Conservation (phyloP, 176 grass and related monocot genomes). For the Alopecurus myosuroides region DNA sequence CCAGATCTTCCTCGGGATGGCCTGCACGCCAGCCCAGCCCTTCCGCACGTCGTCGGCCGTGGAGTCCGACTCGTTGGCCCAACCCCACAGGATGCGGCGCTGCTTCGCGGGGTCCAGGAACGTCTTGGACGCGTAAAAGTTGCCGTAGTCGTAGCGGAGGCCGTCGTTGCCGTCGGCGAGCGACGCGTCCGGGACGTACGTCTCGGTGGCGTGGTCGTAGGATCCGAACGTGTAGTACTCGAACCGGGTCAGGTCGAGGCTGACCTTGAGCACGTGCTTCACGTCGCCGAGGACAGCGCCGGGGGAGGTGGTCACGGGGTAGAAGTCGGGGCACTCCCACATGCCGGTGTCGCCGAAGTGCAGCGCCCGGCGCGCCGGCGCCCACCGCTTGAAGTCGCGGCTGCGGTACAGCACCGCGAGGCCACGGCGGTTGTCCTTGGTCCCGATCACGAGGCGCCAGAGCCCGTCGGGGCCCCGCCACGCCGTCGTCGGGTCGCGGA, state of each 20-base stretch:
- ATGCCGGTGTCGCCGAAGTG: slow-evolving; percentile 63
- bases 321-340: slow-evolving; percentile 96
- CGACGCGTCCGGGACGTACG: slow-evolving; percentile 43
- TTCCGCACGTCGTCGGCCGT: slow-evolving; percentile 25
- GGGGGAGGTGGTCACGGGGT: slow-evolving; percentile 26
- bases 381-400: slow-evolving; percentile 50
- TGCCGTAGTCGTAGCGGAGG: slow-evolving; percentile 64
- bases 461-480: slow-evolving; percentile 49
- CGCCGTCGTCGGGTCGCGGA: slow-evolving; percentile 70
- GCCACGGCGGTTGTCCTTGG: slow-evolving; percentile 37
- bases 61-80: slow-evolving; percentile 73
- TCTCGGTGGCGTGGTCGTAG: slow-evolving; percentile 49
- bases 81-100: slow-evolving; percentile 64
- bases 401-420: slow-evolving; percentile 46
- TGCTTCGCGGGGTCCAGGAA: slow-evolving; percentile 45
- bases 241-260: slow-evolving; percentile 47
- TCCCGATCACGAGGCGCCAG: slow-evolving; percentile 50
- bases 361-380: background rate
- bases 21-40: slow-evolving; percentile 77
- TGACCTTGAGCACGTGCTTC: slow-evolving; percentile 68
- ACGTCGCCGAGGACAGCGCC: background rate
- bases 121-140: slow-evolving; percentile 86
- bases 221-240: slow-evolving; percentile 66
- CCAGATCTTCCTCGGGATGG: slow-evolving; percentile 58
- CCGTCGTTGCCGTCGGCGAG: slow-evolving; percentile 37